Evolutionary conservation across 495 filamentous ascomycete species (phyloP), one percentile per base, ranked within the genome.

Genomic region (Neurospora tetraspora): DNA sequence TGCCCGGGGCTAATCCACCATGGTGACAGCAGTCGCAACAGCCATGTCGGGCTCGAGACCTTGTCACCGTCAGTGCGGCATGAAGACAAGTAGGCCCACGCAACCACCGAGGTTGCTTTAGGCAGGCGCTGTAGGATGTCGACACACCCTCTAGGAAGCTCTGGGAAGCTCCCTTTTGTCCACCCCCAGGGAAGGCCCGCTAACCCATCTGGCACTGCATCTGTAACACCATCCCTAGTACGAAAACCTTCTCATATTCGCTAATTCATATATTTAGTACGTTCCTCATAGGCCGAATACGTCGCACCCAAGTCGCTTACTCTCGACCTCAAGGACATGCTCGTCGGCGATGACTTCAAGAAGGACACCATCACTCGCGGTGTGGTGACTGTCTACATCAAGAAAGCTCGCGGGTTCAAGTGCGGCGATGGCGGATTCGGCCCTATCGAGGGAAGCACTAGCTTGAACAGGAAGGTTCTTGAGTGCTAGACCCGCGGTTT

Each of bases 331-430:
- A 90, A 91, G 77, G 89, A 91, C 72, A 92, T 93, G 88, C 81
- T 93, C 1, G 83, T 91, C 2, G 91, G 91, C 31, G 90, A 92
- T 69, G 91, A 93, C 74, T 91, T 90, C 80, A 93, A 93, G 79
- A 91, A 91, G 78, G 90, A 93, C 73, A 90, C 90, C 4, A 77
- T 80, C 40, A 83, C 88, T 16, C 83, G 89, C 31, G 91, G 91
- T n/a, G 87, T 91, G 1, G 70, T 93, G 2, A 81, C 89, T 68
- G 84, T 93, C 20, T 83, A 83, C 65, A 90, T 93, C 73, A 88
- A 88, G 75, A 81, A 83, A 18, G 91, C 90, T 0, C 85, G 81
- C 39, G 88, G 85, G 18, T 92, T 93, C 80, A 91, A 91, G 75
- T 85, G 88, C 72, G 90, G 89, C 4, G 91, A 93, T 77, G 82